These are phyloP conservation scores for Boletus semigastroideus DNA, from an alignment of 1,284 basidiomycete genomes.

Conservation along the genomic window DNA sequence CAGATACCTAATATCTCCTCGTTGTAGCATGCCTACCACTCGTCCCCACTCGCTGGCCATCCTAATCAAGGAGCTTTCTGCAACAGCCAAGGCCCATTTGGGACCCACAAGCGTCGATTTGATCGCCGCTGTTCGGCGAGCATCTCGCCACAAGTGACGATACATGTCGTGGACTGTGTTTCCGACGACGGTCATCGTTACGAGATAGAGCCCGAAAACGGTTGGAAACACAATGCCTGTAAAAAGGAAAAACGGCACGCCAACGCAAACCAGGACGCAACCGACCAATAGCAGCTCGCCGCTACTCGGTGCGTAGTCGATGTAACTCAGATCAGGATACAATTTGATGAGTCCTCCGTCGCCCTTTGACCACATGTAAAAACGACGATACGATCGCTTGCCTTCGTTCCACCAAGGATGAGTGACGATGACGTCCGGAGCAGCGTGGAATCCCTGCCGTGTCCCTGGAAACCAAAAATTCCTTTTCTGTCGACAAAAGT, in stretches of 20 bases:
- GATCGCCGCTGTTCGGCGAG: slow-evolving; percentile 33
- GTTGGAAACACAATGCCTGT: slow-evolving; percentile 10
- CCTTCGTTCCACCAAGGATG: slow-evolving; percentile 62
- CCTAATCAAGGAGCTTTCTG: slow-evolving; percentile 51
- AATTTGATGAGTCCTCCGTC: slow-evolving; percentile 51
- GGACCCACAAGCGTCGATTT: slow-evolving; percentile 37
- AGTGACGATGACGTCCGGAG: slow-evolving; percentile 46
- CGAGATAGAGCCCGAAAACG: slow-evolving; percentile 24
- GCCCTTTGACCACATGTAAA: slow-evolving; percentile 59
- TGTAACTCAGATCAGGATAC: slow-evolving; percentile 49
- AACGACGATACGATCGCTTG: slow-evolving; percentile 49
- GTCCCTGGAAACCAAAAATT: slow-evolving; percentile 36
- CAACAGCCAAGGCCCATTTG: slow-evolving; percentile 42
- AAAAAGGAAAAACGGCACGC: slow-evolving; percentile 13
- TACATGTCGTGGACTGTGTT: slow-evolving; percentile 51
- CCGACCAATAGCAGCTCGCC: slow-evolving; percentile 45
- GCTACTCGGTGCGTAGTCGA: slow-evolving; percentile 48
- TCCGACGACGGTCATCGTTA: slow-evolving; percentile 35
- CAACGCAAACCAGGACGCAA: slow-evolving; percentile 12
- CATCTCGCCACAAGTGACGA: slow-evolving; percentile 45
- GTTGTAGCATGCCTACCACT: slow-evolving; percentile 43
- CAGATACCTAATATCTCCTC: slow-evolving; percentile 41
- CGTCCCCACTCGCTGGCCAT: slow-evolving; percentile 53
- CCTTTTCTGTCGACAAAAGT: slow-evolving; percentile 55
- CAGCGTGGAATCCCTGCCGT: slow-evolving; percentile 45